Evolutionary conservation across 2,329 filamentous ascomycete genomes (phyloP).

Genomic region (Penicillium sp.): DNA sequence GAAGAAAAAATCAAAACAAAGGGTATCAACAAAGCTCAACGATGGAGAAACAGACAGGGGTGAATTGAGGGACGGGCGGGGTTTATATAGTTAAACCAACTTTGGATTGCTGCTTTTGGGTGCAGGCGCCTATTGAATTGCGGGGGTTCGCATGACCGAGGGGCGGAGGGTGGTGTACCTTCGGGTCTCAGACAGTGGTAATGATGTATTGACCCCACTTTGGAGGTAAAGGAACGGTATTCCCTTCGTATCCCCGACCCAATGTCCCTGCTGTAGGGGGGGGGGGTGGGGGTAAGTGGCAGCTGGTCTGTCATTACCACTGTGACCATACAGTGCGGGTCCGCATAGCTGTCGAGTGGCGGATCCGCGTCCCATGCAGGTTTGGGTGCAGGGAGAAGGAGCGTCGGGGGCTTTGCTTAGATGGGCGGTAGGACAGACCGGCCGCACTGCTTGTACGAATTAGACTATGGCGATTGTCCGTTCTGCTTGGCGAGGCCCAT

Average conservation of each 20-base stretch:
- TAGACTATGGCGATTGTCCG: too few relatives aligned
- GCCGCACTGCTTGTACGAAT: background rate
- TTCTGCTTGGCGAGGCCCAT: background rate
- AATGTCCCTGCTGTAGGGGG: too few relatives aligned
- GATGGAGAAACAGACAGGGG: background rate
- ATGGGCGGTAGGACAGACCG: too few relatives aligned
- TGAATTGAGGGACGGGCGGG: background rate
- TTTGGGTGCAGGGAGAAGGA: background rate
- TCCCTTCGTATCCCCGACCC: too few relatives aligned
- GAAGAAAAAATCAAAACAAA: background rate
- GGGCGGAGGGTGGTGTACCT: background rate
- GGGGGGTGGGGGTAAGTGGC: too few relatives aligned
- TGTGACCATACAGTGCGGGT: background rate
- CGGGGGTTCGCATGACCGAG: background rate
- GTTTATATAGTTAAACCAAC: background rate
- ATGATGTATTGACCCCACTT: conserved; percentile 2
- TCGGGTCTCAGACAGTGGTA: background rate
- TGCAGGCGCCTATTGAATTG: background rate
- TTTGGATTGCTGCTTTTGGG: background rate
- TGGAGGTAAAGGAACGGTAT: background rate
- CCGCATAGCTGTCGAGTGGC: background rate
- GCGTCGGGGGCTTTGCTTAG: too few relatives aligned
- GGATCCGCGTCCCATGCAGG: background rate
- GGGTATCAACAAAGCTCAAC: conserved; percentile 3
- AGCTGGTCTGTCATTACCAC: background rate